Evolutionary conservation across 129 eudicot genomes (phyloP), one percentile per base, ranked within the genome.

Genomic region (Kitagawia praeruptora): DNA sequence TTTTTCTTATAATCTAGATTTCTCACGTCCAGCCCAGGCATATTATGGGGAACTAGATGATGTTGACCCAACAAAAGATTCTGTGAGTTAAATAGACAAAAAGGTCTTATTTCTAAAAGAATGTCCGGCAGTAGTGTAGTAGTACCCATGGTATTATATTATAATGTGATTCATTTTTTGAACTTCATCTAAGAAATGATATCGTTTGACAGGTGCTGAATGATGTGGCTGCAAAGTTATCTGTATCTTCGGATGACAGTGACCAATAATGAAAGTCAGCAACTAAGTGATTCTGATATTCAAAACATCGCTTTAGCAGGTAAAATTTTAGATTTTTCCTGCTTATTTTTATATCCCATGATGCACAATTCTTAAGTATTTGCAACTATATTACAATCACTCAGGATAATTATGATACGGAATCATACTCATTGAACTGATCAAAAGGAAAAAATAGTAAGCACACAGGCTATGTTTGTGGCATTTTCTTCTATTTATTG

Each of bases 121-220:
- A 64, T 64, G 70, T 12, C 14, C 0, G 70, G 37, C 18, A 3
- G 38, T 28, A 64, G 2, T 37, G 18, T 39, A 63, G 38, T 31
- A 31, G 34, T 28, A 64, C 71, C 71, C 25, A 64, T 64, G 37
- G 66, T 27, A 64, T 3, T 64, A 64, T 27, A 63, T 64, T 27
- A 2, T 28, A 28, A 64, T 64, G 71, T 13, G 8, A 64, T 64
- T 27, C 12, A 28, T 27, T 39, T 38, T 39, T 48, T 75, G 53
- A 38, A 14, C 31, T 82, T 48, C 18, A 44, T 71, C 74, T 51
- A 44, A 21, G 70, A 39, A 27, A 66, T 63, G 51, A 70, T 70
- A 51, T 80, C 48, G 47, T 84, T 77, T 70, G 58, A 40, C 83
- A 90, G 96, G 90, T 78, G 80, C 83, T 84, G 45, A 51, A 76